Evolutionary conservation across 352 stramenopile genomes (phyloP).

Genomic region (Phytophthora podocarpi): DNA sequence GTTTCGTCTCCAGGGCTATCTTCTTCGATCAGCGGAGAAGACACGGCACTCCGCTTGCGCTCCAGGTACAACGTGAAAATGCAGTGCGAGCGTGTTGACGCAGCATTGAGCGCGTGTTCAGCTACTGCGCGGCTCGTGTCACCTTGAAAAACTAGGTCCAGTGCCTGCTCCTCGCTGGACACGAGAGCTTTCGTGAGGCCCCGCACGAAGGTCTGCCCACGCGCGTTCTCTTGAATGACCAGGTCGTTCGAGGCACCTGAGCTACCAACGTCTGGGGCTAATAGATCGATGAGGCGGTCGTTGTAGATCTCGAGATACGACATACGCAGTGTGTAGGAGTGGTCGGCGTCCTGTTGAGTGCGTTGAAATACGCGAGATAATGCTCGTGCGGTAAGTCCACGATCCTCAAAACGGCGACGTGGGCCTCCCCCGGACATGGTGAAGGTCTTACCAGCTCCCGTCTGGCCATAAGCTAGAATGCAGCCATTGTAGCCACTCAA

Average conservation of each 20-base stretch:
- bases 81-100: conserved; percentile 78
- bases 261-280: conserved; percentile 38
- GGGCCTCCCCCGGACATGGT: conserved; percentile 65
- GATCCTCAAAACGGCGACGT: conserved; percentile 60
- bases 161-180: conserved; percentile 66
- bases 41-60: conserved; percentile 39
- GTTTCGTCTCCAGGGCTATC: conserved; percentile 5
- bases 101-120: conserved; percentile 81
- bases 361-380: conserved; percentile 63
- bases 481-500: conserved; percentile 78
- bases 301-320: conserved; percentile 93
- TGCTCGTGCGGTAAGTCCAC: conserved; percentile 62
- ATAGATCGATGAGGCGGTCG: conserved; percentile 86
- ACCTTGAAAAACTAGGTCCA: conserved; percentile 81
- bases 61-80: conserved; percentile 85
- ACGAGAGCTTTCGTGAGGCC: conserved; percentile 63
- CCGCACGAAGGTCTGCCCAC: conserved; percentile 71
- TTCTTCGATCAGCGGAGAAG: conserved; percentile 20
- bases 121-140: conserved; percentile 82
- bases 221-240: conserved; percentile 64
- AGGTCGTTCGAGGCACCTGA: conserved; percentile 32
- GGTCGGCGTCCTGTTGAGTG: conserved; percentile 49
- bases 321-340: conserved; percentile 61
- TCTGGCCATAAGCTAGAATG: conserved; percentile 80
- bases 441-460: conserved; percentile 76